Conservation (phyloP, 2,329 filamentous ascomycete genomes). For the Fusarium odoratissimum region DNA sequence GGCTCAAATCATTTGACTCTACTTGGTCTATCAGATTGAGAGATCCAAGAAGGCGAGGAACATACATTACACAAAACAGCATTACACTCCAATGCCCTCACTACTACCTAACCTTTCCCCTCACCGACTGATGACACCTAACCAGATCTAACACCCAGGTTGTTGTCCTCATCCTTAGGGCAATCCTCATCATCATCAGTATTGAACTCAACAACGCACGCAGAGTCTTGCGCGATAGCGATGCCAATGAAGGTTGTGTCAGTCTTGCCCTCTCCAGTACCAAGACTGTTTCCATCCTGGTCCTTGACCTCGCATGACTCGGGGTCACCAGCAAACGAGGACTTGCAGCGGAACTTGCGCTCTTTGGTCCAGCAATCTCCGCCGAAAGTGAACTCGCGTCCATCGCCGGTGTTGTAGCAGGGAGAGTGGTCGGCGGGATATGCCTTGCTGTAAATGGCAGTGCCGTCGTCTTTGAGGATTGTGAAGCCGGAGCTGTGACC, state of each 20-base stretch:
- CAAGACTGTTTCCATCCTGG: conserved; percentile 6
- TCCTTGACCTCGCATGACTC: conserved; percentile 16
- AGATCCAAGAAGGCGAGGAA: background rate
- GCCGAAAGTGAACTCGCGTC: conserved; percentile 8
- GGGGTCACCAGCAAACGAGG: background rate
- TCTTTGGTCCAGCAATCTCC: conserved; percentile 8
- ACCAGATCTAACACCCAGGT: conserved; percentile 1
- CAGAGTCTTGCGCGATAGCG: conserved; percentile 4
- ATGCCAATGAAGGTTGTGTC: conserved; percentile 16
- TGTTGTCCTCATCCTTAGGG: conserved; percentile 1
- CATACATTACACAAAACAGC: background rate
- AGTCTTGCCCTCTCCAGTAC: conserved; percentile 7
- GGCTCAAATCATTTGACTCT: too few species aligned
- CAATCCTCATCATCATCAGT: conserved; percentile 12
- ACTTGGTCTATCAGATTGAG: background rate
- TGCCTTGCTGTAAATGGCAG: conserved; percentile 7
- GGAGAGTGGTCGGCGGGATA: conserved; percentile 4
- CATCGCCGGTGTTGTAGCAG: background rate
- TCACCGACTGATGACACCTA: background rate
- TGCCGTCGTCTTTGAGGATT: conserved; percentile 16
- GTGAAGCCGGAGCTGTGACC: conserved; percentile 3
- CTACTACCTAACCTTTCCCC: accelerated
- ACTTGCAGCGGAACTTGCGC: conserved; percentile 12
- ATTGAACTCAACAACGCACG: conserved; percentile 20
- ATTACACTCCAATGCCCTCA: too few species aligned